Conservation (phyloP, 768 basidiomycete genomes). For the Podaxis sp. region DNA sequence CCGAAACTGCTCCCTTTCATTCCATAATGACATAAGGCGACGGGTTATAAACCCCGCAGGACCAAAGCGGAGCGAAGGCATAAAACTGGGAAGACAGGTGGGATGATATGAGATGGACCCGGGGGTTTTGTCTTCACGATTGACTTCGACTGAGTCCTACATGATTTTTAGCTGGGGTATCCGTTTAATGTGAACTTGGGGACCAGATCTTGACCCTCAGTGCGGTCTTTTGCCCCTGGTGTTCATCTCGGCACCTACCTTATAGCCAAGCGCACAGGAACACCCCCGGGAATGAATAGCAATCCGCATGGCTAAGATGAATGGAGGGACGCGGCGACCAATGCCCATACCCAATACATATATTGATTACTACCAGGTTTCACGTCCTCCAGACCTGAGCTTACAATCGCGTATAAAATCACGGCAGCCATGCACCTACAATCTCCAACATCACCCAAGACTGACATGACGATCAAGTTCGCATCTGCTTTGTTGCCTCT, state of each 20-base stretch:
- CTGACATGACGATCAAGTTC: slow-evolving; percentile 18
- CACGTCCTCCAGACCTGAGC: not conserved
- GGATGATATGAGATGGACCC: slow-evolving; percentile 82
- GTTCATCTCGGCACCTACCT: not conserved
- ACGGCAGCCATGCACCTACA: not conserved
- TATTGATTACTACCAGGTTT: not conserved
- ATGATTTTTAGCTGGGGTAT: not conserved
- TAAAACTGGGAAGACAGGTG: slow-evolving; percentile 65
- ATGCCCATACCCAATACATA: no score
- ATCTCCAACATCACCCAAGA: not conserved
- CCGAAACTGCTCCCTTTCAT: slow-evolving; percentile 77
- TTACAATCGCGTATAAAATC: not conserved
- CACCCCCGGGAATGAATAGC: no score
- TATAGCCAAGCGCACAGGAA: not conserved
- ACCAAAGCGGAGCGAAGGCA: slow-evolving; percentile 82
- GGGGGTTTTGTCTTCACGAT: slow-evolving; percentile 74
- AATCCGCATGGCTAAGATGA: no score
- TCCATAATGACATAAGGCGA: slow-evolving; percentile 53
- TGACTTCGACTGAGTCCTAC: not conserved
- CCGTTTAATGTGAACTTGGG: not conserved
- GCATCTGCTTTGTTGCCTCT: slow-evolving; percentile 28
- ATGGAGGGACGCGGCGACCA: not conserved
- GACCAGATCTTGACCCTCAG: not conserved
- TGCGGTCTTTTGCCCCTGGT: not conserved
- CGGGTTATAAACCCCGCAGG: slow-evolving; percentile 91